These are phyloP conservation scores for Hypomontagnella submonticulosa DNA, from an alignment of 495 filamentous ascomycete species.

Conservation along the genomic window DNA sequence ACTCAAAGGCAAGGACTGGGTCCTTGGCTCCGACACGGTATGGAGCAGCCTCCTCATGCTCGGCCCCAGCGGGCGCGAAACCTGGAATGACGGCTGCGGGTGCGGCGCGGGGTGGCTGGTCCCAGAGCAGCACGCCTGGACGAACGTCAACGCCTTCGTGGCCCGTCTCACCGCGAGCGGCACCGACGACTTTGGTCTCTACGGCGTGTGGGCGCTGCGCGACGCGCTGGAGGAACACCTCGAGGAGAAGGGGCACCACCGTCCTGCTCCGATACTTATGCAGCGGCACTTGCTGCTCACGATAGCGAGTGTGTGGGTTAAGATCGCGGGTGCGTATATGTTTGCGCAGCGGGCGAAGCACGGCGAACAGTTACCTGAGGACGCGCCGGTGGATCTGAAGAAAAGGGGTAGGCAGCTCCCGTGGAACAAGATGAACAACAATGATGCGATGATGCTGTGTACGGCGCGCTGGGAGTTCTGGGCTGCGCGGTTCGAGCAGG, in stretches of 20 bases:
- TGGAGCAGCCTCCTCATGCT: constrained; percentile 7
- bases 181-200: constrained; percentile 1
- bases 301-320: constrained; percentile 20
- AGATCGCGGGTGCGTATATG: constrained; percentile 23
- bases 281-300: constrained; percentile 29
- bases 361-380: neutral
- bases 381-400: neutral
- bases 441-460: neutral
- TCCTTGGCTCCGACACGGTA: constrained; percentile 3
- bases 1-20: constrained; percentile 6
- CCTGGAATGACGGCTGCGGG: constrained; percentile 25
- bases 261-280: neutral
- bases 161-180: constrained; percentile 19
- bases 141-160: constrained; percentile 21
- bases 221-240: constrained; percentile 9
- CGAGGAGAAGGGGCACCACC: neutral
- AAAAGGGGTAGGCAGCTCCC: constrained; percentile 11
- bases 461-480: constrained; percentile 12
- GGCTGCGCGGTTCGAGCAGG: constrained; percentile 5
- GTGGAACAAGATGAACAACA: neutral
- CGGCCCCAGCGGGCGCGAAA: constrained; percentile 19
- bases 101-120: constrained; percentile 24
- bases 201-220: constrained; percentile 39
- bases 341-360: neutral
- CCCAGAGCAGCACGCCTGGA: constrained; percentile 23